These are phyloP conservation scores for Diutina sp. DNA, from an alignment of 1,139 yeast genomes.

Conservation along the genomic window DNA sequence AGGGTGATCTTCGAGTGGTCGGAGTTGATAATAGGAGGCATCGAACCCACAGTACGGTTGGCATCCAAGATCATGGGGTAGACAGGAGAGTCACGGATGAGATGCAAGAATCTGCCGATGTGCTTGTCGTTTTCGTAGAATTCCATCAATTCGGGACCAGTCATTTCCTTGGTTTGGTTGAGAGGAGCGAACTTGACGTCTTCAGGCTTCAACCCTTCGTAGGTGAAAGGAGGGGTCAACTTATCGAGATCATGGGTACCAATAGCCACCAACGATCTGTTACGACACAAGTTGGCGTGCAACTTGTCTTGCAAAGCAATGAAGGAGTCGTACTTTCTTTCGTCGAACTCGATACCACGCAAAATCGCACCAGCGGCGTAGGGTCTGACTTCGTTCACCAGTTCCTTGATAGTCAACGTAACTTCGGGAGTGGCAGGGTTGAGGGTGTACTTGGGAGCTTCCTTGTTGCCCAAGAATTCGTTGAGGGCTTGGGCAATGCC, in stretches of 20 bases:
- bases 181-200: conserved; percentile 75
- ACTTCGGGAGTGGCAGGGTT: conserved; percentile 48
- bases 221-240: conserved; percentile 74
- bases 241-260: conserved; percentile 95
- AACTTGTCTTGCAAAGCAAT: conserved; percentile 93
- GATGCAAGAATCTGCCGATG: conserved; percentile 76
- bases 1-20: conserved; percentile 80
- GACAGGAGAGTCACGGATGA: conserved; percentile 80
- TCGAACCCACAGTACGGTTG: conserved; percentile 67
- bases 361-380: conserved; percentile 90
- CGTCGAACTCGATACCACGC: conserved; percentile 70
- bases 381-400: conserved; percentile 69
- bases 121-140: conserved; percentile 87
- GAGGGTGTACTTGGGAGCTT: conserved; percentile 56
- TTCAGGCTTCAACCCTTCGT: conserved; percentile 72
- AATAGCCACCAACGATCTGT: conserved; percentile 93
- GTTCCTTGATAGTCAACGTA: conserved; percentile 60
- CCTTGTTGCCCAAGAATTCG: conserved; percentile 64
- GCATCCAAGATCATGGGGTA: conserved; percentile 84
- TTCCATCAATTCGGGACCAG: conserved; percentile 73
- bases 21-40: conserved; percentile 96
- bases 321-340: conserved; percentile 83
- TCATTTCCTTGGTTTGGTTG: conserved; percentile 68
- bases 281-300: conserved; percentile 91
- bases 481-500: conserved; percentile 94